phyloP scores from a whole-genome alignment of 495 filamentous ascomycete genomes.

The Neurospora discreta region DNA sequence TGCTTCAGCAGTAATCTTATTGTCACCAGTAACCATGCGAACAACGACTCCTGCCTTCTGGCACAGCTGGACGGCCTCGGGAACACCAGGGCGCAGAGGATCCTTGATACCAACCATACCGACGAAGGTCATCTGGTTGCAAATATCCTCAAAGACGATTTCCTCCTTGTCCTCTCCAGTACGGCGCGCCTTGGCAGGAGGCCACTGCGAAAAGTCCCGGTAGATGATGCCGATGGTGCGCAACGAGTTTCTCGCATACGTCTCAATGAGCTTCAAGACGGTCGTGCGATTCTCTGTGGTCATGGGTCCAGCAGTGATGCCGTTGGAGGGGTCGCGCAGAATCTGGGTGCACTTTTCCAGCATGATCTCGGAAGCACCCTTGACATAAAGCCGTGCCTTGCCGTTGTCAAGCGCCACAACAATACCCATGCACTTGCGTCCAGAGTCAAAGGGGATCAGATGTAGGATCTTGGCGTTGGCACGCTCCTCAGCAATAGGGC shows the following conservation, averaged over 20 bases:
- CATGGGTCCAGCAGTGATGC: conserved; percentile 42
- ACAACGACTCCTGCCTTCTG: conserved; percentile 70
- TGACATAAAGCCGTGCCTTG: conserved; percentile 61
- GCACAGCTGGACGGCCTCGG: conserved; percentile 61
- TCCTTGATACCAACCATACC: conserved; percentile 83
- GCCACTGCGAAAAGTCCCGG: conserved; percentile 83
- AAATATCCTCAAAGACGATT: conserved; percentile 65
- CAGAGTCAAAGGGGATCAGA: conserved; percentile 77
- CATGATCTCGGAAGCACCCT: conserved; percentile 85
- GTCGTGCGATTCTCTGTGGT: conserved; percentile 46
- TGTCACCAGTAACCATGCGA: conserved; percentile 89
- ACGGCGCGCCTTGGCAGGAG: conserved; percentile 54
- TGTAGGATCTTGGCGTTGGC: conserved; percentile 58
- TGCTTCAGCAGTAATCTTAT: conserved; percentile 67
- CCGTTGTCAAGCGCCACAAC: conserved; percentile 57
- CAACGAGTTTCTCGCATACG: conserved; percentile 71
- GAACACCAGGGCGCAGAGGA: conserved; percentile 71
- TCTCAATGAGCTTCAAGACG: conserved; percentile 55
- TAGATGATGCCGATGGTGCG: conserved; percentile 82
- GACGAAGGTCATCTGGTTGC: conserved; percentile 61
- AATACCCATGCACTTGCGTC: conserved; percentile 79
- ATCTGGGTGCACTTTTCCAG: conserved; percentile 60
- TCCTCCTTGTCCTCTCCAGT: conserved; percentile 58
- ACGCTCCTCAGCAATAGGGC: conserved; percentile 55
- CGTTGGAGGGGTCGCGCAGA: conserved; percentile 57